phyloP scores from a whole-genome alignment of 2,329 filamentous ascomycete genomes.

The Keithomyces neogunnii region DNA sequence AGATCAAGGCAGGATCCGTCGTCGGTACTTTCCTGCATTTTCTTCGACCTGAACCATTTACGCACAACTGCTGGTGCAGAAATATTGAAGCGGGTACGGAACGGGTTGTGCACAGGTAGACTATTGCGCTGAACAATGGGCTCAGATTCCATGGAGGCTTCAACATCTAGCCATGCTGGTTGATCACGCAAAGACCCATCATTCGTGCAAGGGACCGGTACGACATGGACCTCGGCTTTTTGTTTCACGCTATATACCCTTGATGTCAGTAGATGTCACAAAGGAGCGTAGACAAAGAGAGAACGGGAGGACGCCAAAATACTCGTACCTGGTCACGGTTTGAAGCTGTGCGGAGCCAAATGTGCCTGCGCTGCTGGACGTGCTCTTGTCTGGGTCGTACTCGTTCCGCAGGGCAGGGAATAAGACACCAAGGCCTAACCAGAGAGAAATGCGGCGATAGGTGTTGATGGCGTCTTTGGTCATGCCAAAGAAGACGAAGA shows the following conservation, averaged over 20 bases:
- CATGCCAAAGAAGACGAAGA: slow-evolving; percentile 48
- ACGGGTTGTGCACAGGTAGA: slow-evolving; percentile 18
- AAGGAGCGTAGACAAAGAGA: background rate
- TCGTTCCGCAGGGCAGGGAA: slow-evolving; percentile 33
- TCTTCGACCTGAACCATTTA: slow-evolving; percentile 9
- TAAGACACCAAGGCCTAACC: slow-evolving; percentile 31
- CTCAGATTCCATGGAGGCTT: background rate
- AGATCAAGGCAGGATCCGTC: background rate
- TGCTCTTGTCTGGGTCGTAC: slow-evolving; percentile 26
- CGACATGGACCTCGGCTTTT: slow-evolving; percentile 7
- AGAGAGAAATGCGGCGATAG: slow-evolving; percentile 33
- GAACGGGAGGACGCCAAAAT: background rate
- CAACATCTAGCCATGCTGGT: slow-evolving; percentile 5
- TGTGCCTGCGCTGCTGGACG: slow-evolving; percentile 10
- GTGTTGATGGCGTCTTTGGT: slow-evolving; percentile 43
- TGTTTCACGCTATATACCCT: background rate
- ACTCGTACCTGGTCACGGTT: slow-evolving; percentile 13
- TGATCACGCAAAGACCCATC: slow-evolving; percentile 12
- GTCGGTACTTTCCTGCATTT: background rate
- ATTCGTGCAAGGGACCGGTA: slow-evolving; percentile 11
- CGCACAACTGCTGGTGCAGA: slow-evolving; percentile 13
- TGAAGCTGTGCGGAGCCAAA: slow-evolving; percentile 13
- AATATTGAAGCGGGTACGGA: slow-evolving; percentile 23
- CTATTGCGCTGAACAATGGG: background rate
- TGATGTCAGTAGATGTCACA: slow-evolving; percentile 5